Evolutionary conservation across 2,329 filamentous ascomycete genomes (phyloP).

Genomic region (Paraconiothyrium brasiliense): DNA sequence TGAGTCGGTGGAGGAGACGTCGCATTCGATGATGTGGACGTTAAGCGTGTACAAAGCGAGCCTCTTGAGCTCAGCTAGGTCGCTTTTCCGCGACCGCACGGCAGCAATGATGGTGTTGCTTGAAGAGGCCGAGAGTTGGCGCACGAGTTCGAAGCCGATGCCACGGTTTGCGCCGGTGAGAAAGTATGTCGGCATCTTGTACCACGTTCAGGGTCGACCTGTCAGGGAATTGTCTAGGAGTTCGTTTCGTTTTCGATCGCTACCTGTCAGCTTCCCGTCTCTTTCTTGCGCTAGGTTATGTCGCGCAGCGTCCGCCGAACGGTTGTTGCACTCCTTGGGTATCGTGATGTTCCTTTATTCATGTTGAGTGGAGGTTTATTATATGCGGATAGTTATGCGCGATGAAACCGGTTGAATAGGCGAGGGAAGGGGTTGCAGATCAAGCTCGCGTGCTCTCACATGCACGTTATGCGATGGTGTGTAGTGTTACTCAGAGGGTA

Average conservation of each 20-base stretch:
- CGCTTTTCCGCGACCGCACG: slow-evolving; percentile 46
- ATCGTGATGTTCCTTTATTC: not conserved
- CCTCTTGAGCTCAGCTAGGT: slow-evolving; percentile 40
- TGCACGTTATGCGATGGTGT: slow-evolving; percentile 10
- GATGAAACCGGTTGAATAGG: slow-evolving; percentile 13
- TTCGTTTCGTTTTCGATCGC: slow-evolving; percentile 5
- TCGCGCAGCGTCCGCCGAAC: not conserved
- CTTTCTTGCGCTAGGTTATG: not conserved
- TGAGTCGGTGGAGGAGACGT: slow-evolving; percentile 46
- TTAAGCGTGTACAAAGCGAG: slow-evolving; percentile 31
- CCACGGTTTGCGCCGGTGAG: slow-evolving; percentile 45
- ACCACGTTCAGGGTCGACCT: not conserved
- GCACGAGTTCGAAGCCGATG: slow-evolving; percentile 43
- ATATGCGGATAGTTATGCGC: not conserved
- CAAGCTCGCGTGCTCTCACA: slow-evolving; percentile 13
- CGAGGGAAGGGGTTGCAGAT: not conserved
- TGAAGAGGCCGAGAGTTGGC: slow-evolving; percentile 40
- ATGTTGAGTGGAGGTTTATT: slow-evolving; percentile 1
- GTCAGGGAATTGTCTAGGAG: not conserved
- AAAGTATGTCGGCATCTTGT: slow-evolving; percentile 44
- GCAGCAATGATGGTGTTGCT: slow-evolving; percentile 53
- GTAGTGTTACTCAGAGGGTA: not conserved
- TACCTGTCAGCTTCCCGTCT: not conserved
- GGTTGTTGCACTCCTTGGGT: not conserved
- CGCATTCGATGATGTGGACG: slow-evolving; percentile 54